Evolutionary conservation across 441 rosid species (phyloP), one percentile per base, ranked within the genome.

Genomic region (Euphorbia celastroides): DNA sequence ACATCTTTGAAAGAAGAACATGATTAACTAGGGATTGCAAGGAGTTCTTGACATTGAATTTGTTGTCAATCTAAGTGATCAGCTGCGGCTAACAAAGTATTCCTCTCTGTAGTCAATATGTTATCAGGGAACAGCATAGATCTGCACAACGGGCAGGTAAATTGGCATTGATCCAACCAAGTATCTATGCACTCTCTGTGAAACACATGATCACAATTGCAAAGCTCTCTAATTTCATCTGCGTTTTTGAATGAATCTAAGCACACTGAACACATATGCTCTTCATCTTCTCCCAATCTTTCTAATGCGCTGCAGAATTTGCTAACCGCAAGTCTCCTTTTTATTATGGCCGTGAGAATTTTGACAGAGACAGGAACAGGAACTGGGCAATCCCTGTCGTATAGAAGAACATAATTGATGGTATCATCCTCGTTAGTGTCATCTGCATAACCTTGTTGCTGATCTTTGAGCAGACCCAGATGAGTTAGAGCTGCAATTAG

Each of bases 121-220:
- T 77, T 64, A 56, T 36, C 2, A 1, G 75, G 74, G 62, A 44
- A 73, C 44, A 75, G 68, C 50, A 59, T 48, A 48, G 76, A 70
- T 59, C 80, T 65, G 52, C 82, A 79, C 0, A 75, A 56, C 23
- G 81, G 86, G 71, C 82, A 82, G 9, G 80, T 79, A 22, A 74
- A 68, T 60, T 67, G 68, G 25, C 74, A 79, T 64, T 57, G 69
- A 57, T 79, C 76, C 8, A 77, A 67, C 77, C 83, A 79, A 6
- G 55, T 4, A 51, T 79, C 83, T 31, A 82, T 41, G 71, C 79
- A 82, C 31, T 60, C 75, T 58, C 55, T 72, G 56, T 77, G 86
- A 57, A 79, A 82, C 48, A 72, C 68, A 68, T 82, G 82, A 28
- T 6, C n/a, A 38, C 83, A 79, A 66, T 71, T 79, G 50, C 66